A percentile compares a stretch with the other conserved stretches of the same genome.
These are phyloP conservation scores for Linnemannia hyalina DNA, from an alignment of 192 early-diverging fungal species.

Conservation along the genomic window DNA sequence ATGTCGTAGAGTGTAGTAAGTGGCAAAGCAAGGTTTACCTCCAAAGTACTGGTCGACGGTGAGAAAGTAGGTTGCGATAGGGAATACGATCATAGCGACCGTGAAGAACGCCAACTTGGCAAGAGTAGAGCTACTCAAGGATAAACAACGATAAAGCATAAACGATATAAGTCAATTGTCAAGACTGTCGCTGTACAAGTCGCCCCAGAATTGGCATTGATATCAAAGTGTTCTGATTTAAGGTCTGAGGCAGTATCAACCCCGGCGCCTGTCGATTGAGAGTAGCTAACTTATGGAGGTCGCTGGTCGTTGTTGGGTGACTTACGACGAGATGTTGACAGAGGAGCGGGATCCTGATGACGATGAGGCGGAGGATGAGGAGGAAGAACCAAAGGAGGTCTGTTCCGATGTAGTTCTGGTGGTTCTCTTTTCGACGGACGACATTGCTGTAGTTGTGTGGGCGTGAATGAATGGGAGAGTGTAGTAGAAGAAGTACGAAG, in stretches of 20 bases:
- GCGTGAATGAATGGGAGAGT: background rate
- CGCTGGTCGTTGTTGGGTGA: background rate
- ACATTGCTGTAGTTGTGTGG: background rate
- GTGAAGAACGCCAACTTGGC: slow-evolving; percentile 61
- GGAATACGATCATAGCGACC: slow-evolving; percentile 55
- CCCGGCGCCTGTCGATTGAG: background rate
- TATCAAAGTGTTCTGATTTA: no score
- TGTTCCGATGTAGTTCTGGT: background rate
- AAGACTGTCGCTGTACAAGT: background rate
- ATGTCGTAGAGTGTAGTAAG: no score
- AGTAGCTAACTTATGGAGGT: background rate
- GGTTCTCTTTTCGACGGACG: background rate
- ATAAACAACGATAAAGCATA: background rate
- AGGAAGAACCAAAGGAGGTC: slow-evolving; percentile 2
- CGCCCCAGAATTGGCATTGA: background rate
- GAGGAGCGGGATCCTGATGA: slow-evolving; percentile 1
- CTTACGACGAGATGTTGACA: slow-evolving; percentile 15
- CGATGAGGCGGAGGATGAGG: background rate
- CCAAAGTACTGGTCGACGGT: slow-evolving; percentile 57
- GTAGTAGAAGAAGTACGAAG: background rate
- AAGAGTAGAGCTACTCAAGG: slow-evolving; percentile 19
- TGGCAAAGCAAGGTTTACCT: slow-evolving; percentile 24
- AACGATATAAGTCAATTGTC: background rate
- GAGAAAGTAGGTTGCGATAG: slow-evolving; percentile 57
- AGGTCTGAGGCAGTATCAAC: background rate